Evolutionary conservation across 352 stramenopile species (phyloP).

Genomic region (Phytophthora pluvialis): DNA sequence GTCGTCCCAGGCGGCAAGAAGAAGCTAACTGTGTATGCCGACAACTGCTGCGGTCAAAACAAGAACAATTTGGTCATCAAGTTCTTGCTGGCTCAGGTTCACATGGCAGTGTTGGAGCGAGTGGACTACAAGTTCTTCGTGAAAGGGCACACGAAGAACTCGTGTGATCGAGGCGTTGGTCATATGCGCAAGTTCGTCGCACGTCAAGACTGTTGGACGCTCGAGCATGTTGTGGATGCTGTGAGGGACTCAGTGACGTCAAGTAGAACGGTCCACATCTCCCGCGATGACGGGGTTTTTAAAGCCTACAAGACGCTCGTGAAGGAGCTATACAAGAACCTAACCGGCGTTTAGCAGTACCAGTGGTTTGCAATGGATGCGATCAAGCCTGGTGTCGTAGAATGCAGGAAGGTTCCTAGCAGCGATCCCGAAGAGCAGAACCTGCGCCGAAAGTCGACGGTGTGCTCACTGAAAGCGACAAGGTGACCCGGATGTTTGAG

Average conservation of each 20-base stretch:
- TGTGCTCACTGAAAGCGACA: neutral
- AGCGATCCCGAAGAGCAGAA: neutral
- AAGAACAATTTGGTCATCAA: slow-evolving; percentile 24
- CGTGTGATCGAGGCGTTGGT: neutral
- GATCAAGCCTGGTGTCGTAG: neutral
- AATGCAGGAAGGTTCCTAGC: neutral
- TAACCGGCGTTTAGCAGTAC: neutral
- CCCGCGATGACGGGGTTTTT: neutral
- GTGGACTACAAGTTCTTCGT: neutral
- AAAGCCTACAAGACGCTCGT: neutral
- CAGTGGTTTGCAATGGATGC: slow-evolving; percentile 10
- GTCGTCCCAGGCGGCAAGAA: neutral
- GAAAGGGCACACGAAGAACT: neutral
- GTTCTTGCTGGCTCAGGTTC: neutral
- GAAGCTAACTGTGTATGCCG: slow-evolving; percentile 15
- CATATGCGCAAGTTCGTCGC: neutral
- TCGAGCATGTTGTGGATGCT: neutral
- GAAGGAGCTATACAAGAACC: neutral
- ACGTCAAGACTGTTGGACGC: neutral
- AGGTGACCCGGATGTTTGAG: neutral
- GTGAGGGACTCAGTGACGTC: neutral
- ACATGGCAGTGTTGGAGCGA: neutral
- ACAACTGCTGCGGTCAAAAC: slow-evolving; percentile 23
- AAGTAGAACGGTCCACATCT: too few relatives aligned
- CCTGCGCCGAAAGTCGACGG: slow-evolving; percentile 13